Evolutionary conservation across 2,329 filamentous ascomycete genomes (phyloP).

Genomic region (Talaromyces verruculosus): DNA sequence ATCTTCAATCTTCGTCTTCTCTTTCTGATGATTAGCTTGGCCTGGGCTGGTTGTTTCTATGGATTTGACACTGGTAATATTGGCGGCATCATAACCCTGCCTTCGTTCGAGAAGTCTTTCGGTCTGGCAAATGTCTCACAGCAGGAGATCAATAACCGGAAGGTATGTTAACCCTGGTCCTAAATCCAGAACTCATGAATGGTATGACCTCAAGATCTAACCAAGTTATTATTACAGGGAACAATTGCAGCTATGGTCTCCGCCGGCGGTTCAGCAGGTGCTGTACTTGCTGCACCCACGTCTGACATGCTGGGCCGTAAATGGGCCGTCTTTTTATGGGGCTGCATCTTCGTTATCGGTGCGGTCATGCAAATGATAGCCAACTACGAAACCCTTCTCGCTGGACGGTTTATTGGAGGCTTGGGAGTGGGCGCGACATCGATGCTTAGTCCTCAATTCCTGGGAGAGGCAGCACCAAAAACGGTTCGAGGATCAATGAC

Average conservation of each 20-base stretch:
- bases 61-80: conserved; percentile 46
- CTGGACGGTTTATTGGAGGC: conserved; percentile 40
- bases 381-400: conserved; percentile 38
- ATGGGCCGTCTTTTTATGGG: conserved; percentile 36
- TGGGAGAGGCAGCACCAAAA: conserved; percentile 38
- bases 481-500: conserved; percentile 44
- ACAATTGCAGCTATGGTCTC: conserved; percentile 31
- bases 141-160: conserved; percentile 31
- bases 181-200: background rate
- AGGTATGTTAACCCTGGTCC: conserved; percentile 21
- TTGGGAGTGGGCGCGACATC: conserved; percentile 40
- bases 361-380: conserved; percentile 40
- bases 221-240: conserved; percentile 11
- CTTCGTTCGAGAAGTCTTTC: conserved; percentile 39
- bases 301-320: conserved; percentile 42
- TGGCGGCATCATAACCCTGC: conserved; percentile 40
- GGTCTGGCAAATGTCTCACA: conserved; percentile 34
- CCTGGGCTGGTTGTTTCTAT: conserved; percentile 42
- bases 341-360: conserved; percentile 36
- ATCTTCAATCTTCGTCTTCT: conserved; percentile 42
- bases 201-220: background rate
- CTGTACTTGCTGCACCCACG: conserved; percentile 39
- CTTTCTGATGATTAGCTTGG: conserved; percentile 35
- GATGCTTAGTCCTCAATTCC: conserved; percentile 44
- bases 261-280: conserved; percentile 41